Base-by-base conservation (phyloP, 2,329 filamentous ascomycete species). In the Fusarium brevicatenulatum region DNA sequence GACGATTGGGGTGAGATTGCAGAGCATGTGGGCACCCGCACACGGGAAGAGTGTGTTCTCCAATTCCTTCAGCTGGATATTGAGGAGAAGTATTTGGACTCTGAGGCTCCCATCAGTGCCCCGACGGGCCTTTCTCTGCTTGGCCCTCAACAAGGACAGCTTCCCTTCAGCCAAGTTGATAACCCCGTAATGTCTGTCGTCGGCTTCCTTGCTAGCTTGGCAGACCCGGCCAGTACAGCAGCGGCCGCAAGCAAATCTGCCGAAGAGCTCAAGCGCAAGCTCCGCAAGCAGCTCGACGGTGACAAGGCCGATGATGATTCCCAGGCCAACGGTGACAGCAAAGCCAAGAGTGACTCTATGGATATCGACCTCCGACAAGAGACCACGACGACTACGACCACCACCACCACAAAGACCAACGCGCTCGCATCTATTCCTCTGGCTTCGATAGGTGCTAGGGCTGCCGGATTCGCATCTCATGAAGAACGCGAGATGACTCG, bases 181-280 rank as follows among this genome's bases (percentile, higher is more conserved):
- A 99, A 98, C 82, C 95, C 97, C 0, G 94, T 99, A 71, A 92
- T 99, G 89, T 97, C 95, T 25, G 96, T 98, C 5, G 93, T 99
- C 76, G 93, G 93, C 60, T 99, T 98, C 86, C 87, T 99, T 16
- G 95, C 95, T 54, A 93, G 94, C 72, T 89, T 99, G 67, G 94
- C 95, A 4, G 95, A 98, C 74, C 95, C 96, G 3, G 91, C 91
- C 50, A 94, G 95, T 72, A 95, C 96, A 5, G 95, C 96, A 2
- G 95, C 95, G 0, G 95, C 96, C 2, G 95, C 95, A 13, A 94
- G 92, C 76, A 94, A 93, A 77, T 96, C 94, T 28, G 93, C 97
- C 5, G 92, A 94, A 43, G 93, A 95, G 78, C 93, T 98, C 82
- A 94, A 93, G 80, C 91, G 92, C 76, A 91, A 91, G 57, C 87